Percentiles rank a stretch among this genome's conserved stretches.
These are phyloP conservation scores for Dimargaris xerosporica DNA, from an alignment of 192 early-diverging fungal species.

Conservation along the genomic window DNA sequence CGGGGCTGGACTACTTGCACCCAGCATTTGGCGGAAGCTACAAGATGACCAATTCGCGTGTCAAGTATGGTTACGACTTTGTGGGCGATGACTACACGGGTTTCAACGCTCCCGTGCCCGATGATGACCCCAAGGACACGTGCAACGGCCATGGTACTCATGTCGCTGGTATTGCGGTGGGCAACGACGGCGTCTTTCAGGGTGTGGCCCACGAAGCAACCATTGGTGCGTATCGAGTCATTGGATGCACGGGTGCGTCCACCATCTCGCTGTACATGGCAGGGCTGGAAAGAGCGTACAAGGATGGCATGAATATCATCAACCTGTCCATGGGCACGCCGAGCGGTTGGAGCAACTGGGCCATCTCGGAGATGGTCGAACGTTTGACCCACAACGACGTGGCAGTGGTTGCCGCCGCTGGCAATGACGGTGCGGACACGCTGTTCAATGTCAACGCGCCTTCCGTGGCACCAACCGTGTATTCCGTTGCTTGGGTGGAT, in stretches of 20 bases:
- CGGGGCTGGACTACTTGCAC: slow-evolving; percentile 32
- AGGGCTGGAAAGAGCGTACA: slow-evolving; percentile 53
- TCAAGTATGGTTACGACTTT: slow-evolving; percentile 45
- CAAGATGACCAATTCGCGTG: slow-evolving; percentile 37
- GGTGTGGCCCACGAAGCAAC: slow-evolving; percentile 76
- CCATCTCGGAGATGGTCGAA: slow-evolving; percentile 43
- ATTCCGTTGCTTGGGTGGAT: slow-evolving; percentile 42
- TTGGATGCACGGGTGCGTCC: slow-evolving; percentile 56
- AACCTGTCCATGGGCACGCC: slow-evolving; percentile 69
- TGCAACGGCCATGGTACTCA: slow-evolving; percentile 55
- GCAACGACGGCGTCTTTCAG: slow-evolving; percentile 38
- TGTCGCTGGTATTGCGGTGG: slow-evolving; percentile 56
- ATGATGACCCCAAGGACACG: slow-evolving; percentile 36
- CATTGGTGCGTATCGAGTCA: slow-evolving; percentile 65
- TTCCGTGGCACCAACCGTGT: slow-evolving; percentile 31
- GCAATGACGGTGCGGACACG: slow-evolving; percentile 50
- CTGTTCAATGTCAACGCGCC: slow-evolving; percentile 43
- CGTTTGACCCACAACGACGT: slow-evolving; percentile 24
- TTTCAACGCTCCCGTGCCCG: slow-evolving; percentile 23
- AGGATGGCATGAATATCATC: slow-evolving; percentile 64
- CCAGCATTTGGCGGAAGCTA: slow-evolving; percentile 33
- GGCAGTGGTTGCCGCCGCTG: slow-evolving; percentile 40
- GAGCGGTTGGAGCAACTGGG: slow-evolving; percentile 41
- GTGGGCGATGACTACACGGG: slow-evolving; percentile 35
- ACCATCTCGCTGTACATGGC: slow-evolving; percentile 58